Conservation (phyloP, 306 rosid genomes). For the Lathyrus aphaca region DNA sequence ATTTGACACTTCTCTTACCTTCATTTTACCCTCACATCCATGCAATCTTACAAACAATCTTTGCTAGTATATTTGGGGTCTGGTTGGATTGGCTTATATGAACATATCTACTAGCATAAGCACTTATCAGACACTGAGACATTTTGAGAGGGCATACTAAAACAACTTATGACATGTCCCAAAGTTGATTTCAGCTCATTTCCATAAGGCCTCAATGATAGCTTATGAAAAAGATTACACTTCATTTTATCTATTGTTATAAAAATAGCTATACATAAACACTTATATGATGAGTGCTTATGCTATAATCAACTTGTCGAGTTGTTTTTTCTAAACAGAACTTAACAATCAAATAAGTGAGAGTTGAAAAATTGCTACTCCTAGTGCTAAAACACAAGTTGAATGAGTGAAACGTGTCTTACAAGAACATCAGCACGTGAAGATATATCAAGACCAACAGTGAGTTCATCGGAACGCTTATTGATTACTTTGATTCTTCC, state of each 20-base stretch:
- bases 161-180: not conserved
- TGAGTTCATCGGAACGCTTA: conserved; percentile 90
- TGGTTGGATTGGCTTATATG: not conserved
- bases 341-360: conserved; percentile 10
- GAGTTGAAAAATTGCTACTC: not conserved
- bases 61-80: not conserved
- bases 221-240: not conserved
- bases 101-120: not conserved
- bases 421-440: conserved; percentile 81
- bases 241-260: not conserved
- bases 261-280: not conserved
- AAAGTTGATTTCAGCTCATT: not conserved
- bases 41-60: not conserved
- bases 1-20: not conserved
- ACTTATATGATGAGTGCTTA: not conserved
- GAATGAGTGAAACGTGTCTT: conserved; percentile 38
- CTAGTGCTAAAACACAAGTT: not conserved
- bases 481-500: conserved; percentile 61
- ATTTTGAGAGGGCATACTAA: not conserved
- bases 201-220: not conserved
- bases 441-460: conserved; percentile 62
- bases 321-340: not conserved
- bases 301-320: not conserved
- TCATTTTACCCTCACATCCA: not conserved
- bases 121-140: not conserved